Conservation (phyloP, 192 early-diverging fungal genomes). For the Coemansia sp. region DNA sequence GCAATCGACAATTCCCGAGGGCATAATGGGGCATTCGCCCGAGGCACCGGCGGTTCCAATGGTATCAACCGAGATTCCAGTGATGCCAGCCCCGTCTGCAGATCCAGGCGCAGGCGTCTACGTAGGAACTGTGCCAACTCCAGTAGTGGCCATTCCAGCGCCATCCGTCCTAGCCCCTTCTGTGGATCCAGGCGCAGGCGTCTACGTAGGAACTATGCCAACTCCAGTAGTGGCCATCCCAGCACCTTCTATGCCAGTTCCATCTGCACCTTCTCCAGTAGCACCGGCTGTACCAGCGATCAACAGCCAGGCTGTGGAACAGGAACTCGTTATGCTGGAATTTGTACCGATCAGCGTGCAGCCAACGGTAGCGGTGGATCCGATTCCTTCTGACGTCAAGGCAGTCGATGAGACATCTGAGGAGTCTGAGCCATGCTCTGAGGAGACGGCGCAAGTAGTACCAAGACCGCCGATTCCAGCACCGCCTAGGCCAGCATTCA, state of each 20-base stretch:
- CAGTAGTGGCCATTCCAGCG: no score
- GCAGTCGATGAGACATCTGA: background rate
- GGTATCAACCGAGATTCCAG: slow-evolving; percentile 9
- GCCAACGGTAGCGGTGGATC: background rate
- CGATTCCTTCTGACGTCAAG: background rate
- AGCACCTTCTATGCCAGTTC: background rate
- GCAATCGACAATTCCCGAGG: background rate
- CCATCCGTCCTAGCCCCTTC: background rate
- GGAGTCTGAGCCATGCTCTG: background rate
- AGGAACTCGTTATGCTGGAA: slow-evolving; percentile 25
- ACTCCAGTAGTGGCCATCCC: no score
- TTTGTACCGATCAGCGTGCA: slow-evolving; percentile 11
- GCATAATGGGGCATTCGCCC: background rate
- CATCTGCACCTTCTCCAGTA: no score
- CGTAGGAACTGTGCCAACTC: slow-evolving; percentile 20
- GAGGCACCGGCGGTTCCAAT: slow-evolving; percentile 1
- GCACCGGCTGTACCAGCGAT: slow-evolving; percentile 10
- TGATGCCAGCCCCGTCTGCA: slow-evolving; percentile 4
- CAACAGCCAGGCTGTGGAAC: slow-evolving; percentile 3
- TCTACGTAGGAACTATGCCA: slow-evolving; percentile 30
- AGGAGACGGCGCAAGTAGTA: background rate
- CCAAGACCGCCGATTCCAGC: background rate
- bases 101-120: slow-evolving; percentile 20
- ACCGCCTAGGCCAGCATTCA: slow-evolving; percentile 9
- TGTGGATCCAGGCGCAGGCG: slow-evolving; percentile 10